Percentiles rank a stretch among this genome's conserved stretches.
Evolutionary conservation across 768 basidiomycete genomes (phyloP).

Genomic region (Pleurotus sapidus): DNA sequence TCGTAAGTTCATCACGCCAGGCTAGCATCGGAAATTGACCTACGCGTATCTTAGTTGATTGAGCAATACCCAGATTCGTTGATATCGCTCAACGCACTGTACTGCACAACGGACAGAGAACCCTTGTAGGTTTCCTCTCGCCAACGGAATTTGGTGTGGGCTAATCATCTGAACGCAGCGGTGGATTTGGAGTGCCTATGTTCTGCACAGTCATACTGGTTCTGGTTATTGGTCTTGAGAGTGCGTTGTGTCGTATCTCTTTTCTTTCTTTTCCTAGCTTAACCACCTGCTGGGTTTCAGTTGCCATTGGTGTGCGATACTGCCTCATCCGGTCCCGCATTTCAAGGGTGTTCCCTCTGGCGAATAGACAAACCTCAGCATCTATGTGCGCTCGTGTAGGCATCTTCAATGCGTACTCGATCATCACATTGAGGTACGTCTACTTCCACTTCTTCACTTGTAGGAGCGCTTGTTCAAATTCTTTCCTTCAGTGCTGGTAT

Average conservation of each 20-base stretch:
- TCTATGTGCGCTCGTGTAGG: slow-evolving; percentile 35
- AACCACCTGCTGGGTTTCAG: slow-evolving; percentile 23
- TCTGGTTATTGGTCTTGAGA: slow-evolving; percentile 42
- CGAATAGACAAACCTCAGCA: slow-evolving; percentile 29
- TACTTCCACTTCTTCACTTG: background rate
- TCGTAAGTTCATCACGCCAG: slow-evolving; percentile 28
- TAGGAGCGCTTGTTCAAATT: slow-evolving; percentile 1
- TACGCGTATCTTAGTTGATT: slow-evolving; percentile 12
- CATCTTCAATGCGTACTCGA: slow-evolving; percentile 43
- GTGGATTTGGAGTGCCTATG: slow-evolving; percentile 34
- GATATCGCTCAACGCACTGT: slow-evolving; percentile 40
- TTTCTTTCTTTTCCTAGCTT: too few relatives aligned
- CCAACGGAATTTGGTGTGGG: background rate
- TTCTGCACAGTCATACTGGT: slow-evolving; percentile 40
- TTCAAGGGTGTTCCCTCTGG: slow-evolving; percentile 38
- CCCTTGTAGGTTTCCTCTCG: slow-evolving; percentile 30
- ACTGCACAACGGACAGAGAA: slow-evolving; percentile 37
- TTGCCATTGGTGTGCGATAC: slow-evolving; percentile 39
- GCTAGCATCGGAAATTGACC: background rate
- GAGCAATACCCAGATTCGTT: slow-evolving; percentile 19
- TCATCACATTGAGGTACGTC: slow-evolving; percentile 40
- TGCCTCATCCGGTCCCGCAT: slow-evolving; percentile 36
- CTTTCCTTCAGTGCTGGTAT: slow-evolving; percentile 29
- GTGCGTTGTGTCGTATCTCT: slow-evolving; percentile 21
- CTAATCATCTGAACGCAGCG: slow-evolving; percentile 12